Conservation (phyloP, 768 basidiomycete genomes). For the Leccinum fibrillosum region DNA sequence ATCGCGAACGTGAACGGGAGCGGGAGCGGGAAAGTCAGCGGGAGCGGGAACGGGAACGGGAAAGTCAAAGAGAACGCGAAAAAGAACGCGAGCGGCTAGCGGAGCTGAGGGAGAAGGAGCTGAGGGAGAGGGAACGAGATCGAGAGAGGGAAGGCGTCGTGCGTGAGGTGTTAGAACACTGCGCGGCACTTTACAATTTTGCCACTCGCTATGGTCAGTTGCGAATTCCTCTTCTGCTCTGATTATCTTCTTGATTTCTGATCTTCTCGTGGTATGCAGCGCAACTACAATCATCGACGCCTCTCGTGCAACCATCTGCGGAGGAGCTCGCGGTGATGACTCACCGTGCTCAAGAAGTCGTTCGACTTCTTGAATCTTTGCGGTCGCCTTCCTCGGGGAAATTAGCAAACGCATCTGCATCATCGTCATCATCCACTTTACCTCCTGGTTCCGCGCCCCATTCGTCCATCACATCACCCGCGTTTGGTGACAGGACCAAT, state of each 20-base stretch:
- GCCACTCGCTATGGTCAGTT: slow-evolving; percentile 63
- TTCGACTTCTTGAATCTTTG: slow-evolving; percentile 56
- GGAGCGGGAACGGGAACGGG: slow-evolving; percentile 18
- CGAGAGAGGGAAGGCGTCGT: slow-evolving; percentile 22
- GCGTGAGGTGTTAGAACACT: slow-evolving; percentile 42
- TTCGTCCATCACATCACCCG: slow-evolving; percentile 17
- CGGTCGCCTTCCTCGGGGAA: slow-evolving; percentile 23
- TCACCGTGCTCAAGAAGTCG: slow-evolving; percentile 59
- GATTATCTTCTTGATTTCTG: slow-evolving; percentile 1
- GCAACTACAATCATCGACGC: slow-evolving; percentile 40
- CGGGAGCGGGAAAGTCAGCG: slow-evolving; percentile 18
- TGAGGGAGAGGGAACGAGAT: slow-evolving; percentile 22
- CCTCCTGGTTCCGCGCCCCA: slow-evolving; percentile 9
- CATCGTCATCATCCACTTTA: slow-evolving; percentile 14
- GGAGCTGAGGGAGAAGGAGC: slow-evolving; percentile 21
- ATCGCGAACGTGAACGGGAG: slow-evolving; percentile 19
- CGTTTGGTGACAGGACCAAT: slow-evolving; percentile 21
- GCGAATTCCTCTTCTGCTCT: not conserved
- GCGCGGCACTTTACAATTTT: slow-evolving; percentile 57
- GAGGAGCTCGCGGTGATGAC: slow-evolving; percentile 70
- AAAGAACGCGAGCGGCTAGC: slow-evolving; percentile 23
- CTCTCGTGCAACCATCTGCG: slow-evolving; percentile 49
- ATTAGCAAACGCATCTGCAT: slow-evolving; percentile 10
- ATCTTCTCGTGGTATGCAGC: slow-evolving; percentile 17
- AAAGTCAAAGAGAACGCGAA: slow-evolving; percentile 20